Evolutionary conservation across 108 stramenopile genomes (phyloP), one percentile per base, ranked within the genome.

Genomic region (Pseudonitzschia multistriata): DNA sequence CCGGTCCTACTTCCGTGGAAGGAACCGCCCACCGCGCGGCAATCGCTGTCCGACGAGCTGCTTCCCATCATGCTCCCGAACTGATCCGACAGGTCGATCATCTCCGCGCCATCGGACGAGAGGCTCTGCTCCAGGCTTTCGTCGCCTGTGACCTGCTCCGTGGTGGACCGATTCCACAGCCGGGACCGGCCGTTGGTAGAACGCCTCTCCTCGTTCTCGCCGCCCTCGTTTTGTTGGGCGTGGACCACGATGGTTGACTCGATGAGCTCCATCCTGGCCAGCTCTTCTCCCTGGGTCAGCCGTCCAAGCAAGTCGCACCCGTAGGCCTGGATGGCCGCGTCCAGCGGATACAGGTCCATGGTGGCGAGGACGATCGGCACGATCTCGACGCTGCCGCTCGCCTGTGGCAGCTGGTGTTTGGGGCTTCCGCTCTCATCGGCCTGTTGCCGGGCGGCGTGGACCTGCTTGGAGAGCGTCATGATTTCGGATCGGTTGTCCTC

Each of bases 221-320:
- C 14, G 22, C 27, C 14, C 0, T 55, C 24, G 22, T 10, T 25
- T 7, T 39, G 37, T 5, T 39, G 37, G 37, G 37, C 10, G 37
- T 39, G 37, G 37, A 5, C 37, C 42, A 45, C 15, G n/a, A 59
- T 59, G n/a, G 57, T 59, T 30, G 57, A 30, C 15, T 59, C 28
- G 31, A 59, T 59, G n/a, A 59, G 34, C 19, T 35, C 34, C 31
- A 59, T 2, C 31, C 63, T 39, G 28, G 34, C 65, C 13, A 25
- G 52, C 33, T 61, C 50, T 59, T 40, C 67, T 28, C 22, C 57
- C 22, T 42, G 56, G 19, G 75, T 40, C 56, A 76, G 28, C 6
- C 75, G 68, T 49, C 75, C 75, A 15, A 76, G 55, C 25, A 63
- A 61, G 66, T 76, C 75, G 45, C 75, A 76, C 29, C 75, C 75